Base-by-base conservation (phyloP, 73 alveolate species). In the Breviolum minutum region DNA sequence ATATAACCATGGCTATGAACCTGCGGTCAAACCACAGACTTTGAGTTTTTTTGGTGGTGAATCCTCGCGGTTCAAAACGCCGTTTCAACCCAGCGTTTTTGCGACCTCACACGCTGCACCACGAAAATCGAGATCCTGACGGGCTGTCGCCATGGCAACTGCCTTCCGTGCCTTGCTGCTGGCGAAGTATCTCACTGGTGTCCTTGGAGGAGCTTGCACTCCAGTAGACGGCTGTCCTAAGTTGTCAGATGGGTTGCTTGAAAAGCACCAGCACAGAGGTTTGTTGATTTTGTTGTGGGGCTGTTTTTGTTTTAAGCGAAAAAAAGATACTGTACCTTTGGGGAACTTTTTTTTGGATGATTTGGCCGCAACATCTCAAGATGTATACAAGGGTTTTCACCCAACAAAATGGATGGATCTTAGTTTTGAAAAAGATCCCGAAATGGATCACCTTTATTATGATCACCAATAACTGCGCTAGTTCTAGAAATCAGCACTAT, bases 171-270 rank as follows among this genome's bases (percentile, higher is more conserved):
- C 63, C 30, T 13, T 48, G 88, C 88, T 80, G 32, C 40, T 48
- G 32, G 88, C 88, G 69, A 80, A 14, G 9, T 17, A 14, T 0
- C 54, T 32, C 68, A 30, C 88, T 12, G 3, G 13, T 2, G 88
- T 69, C 32, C 32, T 32, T 48, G 83, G 82, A 11, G 95, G 95
- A 32, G 82, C 95, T 19, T 87, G 95, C 95, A 87, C 80, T 16
- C 95, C 95, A 13, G 95, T 87, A 7, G 95, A 87, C 22, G 63
- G 83, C 27, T 87, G 95, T 63, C 95, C 95, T 30, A 87, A 87
- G 82, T 66, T 87, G 6, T 87, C 95, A 14, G 95, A 87, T 40
- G 95, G 95, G 82, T 48, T 80, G 69, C 88, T 8, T 6, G 88
- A 79, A 32, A 29, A 4, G 32, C 9, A 11, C 24, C 9, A 0